Evolutionary conservation across 2,329 filamentous ascomycete species (phyloP).

Genomic region (Phyllosticta paracitricarpa): DNA sequence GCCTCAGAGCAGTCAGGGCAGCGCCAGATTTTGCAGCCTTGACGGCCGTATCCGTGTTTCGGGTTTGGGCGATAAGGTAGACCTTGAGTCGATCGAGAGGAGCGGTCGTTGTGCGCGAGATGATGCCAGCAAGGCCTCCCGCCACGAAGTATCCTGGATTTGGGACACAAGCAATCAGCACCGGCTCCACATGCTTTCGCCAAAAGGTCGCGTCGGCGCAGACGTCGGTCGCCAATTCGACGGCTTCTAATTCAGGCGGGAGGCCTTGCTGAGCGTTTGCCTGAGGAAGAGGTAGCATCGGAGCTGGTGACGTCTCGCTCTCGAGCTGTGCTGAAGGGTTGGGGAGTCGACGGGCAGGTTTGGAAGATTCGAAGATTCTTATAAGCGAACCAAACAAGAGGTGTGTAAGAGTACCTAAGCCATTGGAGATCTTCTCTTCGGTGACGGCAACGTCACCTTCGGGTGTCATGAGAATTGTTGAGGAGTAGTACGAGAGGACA

Average conservation of each 20-base stretch:
- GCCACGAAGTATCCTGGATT: conserved; percentile 96
- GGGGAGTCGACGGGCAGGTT: conserved; percentile 16
- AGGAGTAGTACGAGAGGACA: conserved; percentile 83
- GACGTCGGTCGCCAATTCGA: conserved; percentile 13
- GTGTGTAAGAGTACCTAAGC: conserved; percentile 84
- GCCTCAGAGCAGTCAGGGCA: conserved; percentile 52
- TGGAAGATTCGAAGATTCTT: conserved; percentile 49
- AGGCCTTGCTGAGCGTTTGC: conserved; percentile 21
- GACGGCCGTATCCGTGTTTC: conserved; percentile 48
- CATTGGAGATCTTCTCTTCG: conserved; percentile 82
- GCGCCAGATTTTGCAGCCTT: conserved; percentile 61
- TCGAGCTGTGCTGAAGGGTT: conserved; percentile 13
- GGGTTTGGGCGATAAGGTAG: conserved; percentile 88
- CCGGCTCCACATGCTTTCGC: conserved; percentile 28
- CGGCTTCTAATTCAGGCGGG: conserved; percentile 17
- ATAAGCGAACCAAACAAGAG: conserved; percentile 68
- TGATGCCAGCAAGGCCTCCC: conserved; percentile 85
- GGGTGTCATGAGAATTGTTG: conserved; percentile 77
- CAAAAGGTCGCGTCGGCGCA: conserved; percentile 13
- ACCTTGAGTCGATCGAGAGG: conserved; percentile 96
- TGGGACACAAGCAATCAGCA: conserved; percentile 55
- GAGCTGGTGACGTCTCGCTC: conserved; percentile 11
- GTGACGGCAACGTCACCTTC: conserved; percentile 91
- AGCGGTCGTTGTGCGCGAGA: conserved; percentile 90
- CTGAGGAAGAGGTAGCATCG: conserved; percentile 16